These are phyloP conservation scores for Aspergillus cavernicola DNA, from an alignment of 495 filamentous ascomycete genomes.

Conservation along the genomic window DNA sequence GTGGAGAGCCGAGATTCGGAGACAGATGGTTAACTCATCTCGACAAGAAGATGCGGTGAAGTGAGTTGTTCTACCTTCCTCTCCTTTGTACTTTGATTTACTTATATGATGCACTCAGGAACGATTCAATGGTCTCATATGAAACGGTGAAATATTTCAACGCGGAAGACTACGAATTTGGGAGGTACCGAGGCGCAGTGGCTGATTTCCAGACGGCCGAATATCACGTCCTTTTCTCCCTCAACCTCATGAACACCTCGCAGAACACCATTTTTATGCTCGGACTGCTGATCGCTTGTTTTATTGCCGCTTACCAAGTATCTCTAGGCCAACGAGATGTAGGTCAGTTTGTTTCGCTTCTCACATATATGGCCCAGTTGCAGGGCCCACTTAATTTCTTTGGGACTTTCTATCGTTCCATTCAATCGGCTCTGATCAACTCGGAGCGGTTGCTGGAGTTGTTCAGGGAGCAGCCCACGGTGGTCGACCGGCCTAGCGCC, in stretches of 20 bases:
- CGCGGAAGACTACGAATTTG: constrained; percentile 89
- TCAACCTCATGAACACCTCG: constrained; percentile 89
- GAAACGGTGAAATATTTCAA: constrained; percentile 99
- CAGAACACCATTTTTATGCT: constrained; percentile 94
- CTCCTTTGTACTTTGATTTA: constrained; percentile 37
- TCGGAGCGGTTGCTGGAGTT: constrained; percentile 91
- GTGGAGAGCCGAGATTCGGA: constrained; percentile 82
- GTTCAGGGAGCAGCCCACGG: constrained; percentile 91
- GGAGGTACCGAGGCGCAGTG: constrained; percentile 76
- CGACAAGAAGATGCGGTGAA: constrained; percentile 96
- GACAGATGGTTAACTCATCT: constrained; percentile 90
- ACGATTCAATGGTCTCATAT: constrained; percentile 96
- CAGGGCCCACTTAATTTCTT: constrained; percentile 96
- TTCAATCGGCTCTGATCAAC: constrained; percentile 95
- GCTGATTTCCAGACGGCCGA: constrained; percentile 79
- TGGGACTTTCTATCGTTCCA: constrained; percentile 94
- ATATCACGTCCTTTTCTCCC: constrained; percentile 80
- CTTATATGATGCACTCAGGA: constrained; percentile 41
- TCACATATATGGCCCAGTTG: constrained; percentile 90
- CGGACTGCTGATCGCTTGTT: constrained; percentile 77
- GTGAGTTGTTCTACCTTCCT: constrained; percentile 23
- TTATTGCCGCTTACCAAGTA: constrained; percentile 87
- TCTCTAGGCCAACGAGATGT: constrained; percentile 65
- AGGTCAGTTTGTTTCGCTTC: constrained; percentile 72
- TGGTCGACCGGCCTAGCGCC: constrained; percentile 63